A percentile compares a stretch with the other conserved stretches of the same genome.
These are phyloP conservation scores for Dalbergia oliveri DNA, from an alignment of 306 rosid species.

Conservation along the genomic window DNA sequence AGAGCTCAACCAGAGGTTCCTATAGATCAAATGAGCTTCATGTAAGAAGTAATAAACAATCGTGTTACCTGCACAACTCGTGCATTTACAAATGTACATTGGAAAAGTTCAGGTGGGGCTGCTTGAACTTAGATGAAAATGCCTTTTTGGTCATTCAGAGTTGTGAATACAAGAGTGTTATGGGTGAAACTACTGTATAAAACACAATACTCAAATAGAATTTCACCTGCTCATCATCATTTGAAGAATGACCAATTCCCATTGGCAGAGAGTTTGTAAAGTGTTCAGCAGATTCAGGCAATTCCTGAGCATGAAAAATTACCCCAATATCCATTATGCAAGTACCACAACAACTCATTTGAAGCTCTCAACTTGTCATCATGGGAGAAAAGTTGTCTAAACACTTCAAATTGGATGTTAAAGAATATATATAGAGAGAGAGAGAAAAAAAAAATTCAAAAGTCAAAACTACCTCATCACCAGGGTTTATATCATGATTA, in stretches of 20 bases:
- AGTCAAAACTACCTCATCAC: slow-evolving; percentile 64
- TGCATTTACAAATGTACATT: slow-evolving; percentile 19
- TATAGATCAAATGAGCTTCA: slow-evolving; percentile 48
- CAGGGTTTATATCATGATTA: slow-evolving; percentile 58
- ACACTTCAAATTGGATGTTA: slow-evolving; percentile 1
- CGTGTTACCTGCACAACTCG: slow-evolving; percentile 10
- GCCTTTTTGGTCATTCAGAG: slow-evolving; percentile 25
- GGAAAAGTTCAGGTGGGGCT: slow-evolving; percentile 19
- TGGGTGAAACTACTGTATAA: slow-evolving; percentile 10
- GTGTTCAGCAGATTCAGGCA: slow-evolving; percentile 63
- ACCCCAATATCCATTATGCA: slow-evolving; percentile 15
- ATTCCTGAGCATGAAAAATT: slow-evolving; percentile 59
- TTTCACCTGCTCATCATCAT: slow-evolving; percentile 83
- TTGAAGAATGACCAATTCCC: slow-evolving; percentile 64
- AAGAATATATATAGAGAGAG: neutral
- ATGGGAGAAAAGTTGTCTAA: slow-evolving; percentile 10
- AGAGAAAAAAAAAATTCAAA: neutral
- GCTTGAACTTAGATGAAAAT: slow-evolving; percentile 30
- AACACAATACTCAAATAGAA: slow-evolving; percentile 19
- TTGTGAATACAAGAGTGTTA: slow-evolving; percentile 23
- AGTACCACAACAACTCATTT: slow-evolving; percentile 17
- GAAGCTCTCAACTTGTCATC: slow-evolving; percentile 31
- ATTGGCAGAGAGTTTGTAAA: slow-evolving; percentile 56
- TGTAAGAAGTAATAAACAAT: slow-evolving; percentile 38
- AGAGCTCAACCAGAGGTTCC: slow-evolving; percentile 85